These are phyloP conservation scores for Alternaria sp. DNA, from an alignment of 2,329 filamentous ascomycete species.

Conservation along the genomic window DNA sequence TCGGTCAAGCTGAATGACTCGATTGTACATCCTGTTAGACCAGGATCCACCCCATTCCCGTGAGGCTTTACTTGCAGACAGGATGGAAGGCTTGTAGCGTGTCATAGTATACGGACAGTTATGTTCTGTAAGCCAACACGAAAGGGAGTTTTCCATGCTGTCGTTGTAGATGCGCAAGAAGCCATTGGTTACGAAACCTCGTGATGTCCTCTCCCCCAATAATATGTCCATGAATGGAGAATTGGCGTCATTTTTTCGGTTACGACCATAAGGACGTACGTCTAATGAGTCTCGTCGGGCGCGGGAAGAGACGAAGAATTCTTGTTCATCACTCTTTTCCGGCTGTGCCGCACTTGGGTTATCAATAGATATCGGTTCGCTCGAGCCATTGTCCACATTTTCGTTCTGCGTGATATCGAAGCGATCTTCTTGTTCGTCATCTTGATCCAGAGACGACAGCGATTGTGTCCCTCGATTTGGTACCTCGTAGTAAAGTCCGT, in stretches of 20 bases:
- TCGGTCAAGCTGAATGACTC: slow-evolving; percentile 59
- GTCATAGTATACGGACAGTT: slow-evolving; percentile 58
- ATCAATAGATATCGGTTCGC: not conserved
- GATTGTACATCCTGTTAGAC: slow-evolving; percentile 58
- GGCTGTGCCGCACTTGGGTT: not conserved
- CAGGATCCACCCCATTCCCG: slow-evolving; percentile 47
- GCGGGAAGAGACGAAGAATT: not conserved
- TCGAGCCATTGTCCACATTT: not conserved
- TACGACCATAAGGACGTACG: not conserved
- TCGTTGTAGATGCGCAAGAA: slow-evolving; percentile 63
- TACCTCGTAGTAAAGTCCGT: not conserved
- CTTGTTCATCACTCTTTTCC: not conserved
- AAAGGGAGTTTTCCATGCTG: slow-evolving; percentile 62
- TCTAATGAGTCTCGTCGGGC: not conserved
- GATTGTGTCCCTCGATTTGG: not conserved
- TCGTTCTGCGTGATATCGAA: not conserved
- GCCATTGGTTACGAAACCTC: slow-evolving; percentile 50
- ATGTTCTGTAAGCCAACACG: slow-evolving; percentile 64
- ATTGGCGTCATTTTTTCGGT: slow-evolving; percentile 12
- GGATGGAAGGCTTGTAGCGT: slow-evolving; percentile 34
- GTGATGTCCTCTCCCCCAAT: slow-evolving; percentile 26
- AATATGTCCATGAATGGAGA: slow-evolving; percentile 43
- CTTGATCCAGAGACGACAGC: not conserved
- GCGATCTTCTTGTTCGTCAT: not conserved
- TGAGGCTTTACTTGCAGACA: slow-evolving; percentile 46